Percentiles rank a stretch among this genome's conserved stretches.
Evolutionary conservation across 352 stramenopile genomes (phyloP).

Genomic region (Pythium vanterpoolii): DNA sequence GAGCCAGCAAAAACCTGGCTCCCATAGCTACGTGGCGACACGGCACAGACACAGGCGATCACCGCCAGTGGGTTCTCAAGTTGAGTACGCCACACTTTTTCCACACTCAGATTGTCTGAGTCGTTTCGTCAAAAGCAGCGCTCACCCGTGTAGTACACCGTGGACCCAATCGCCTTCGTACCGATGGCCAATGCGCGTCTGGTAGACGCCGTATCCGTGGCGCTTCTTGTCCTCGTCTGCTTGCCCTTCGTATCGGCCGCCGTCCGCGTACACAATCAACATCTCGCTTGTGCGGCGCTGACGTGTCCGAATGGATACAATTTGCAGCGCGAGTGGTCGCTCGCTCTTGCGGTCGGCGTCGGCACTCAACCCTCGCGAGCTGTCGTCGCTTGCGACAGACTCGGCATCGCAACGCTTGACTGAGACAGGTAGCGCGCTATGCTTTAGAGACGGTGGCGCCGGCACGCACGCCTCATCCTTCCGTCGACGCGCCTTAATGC

Average conservation of each 20-base stretch:
- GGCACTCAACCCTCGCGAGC: slow-evolving; percentile 5
- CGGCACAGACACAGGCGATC: slow-evolving; percentile 3
- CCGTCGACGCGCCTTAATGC: slow-evolving; percentile 59
- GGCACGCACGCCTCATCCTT: slow-evolving; percentile 22
- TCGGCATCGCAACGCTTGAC: slow-evolving; percentile 1
- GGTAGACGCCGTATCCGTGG: slow-evolving; percentile 60
- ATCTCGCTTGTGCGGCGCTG: slow-evolving; percentile 26
- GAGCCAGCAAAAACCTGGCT: slow-evolving; percentile 80
- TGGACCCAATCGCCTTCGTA: slow-evolving; percentile 83
- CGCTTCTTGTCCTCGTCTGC: slow-evolving; percentile 42
- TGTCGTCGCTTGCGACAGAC: slow-evolving; percentile 17
- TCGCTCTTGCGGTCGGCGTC: slow-evolving; percentile 7
- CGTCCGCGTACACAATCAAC: slow-evolving; percentile 60
- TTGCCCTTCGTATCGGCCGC: slow-evolving; percentile 62
- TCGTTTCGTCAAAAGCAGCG: slow-evolving; percentile 18
- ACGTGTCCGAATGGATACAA: slow-evolving; percentile 52
- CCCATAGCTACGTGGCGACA: slow-evolving; percentile 54
- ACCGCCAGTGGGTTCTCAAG: not conserved
- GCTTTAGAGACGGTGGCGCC: not conserved
- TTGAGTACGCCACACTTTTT: slow-evolving; percentile 19
- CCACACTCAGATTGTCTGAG: slow-evolving; percentile 21
- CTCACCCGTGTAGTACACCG: slow-evolving; percentile 82
- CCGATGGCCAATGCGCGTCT: slow-evolving; percentile 52
- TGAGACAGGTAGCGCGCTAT: slow-evolving; percentile 16
- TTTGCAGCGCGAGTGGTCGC: slow-evolving; percentile 30